These are phyloP conservation scores for Tricholoma furcatifolium DNA, from an alignment of 768 basidiomycete genomes.

Conservation along the genomic window DNA sequence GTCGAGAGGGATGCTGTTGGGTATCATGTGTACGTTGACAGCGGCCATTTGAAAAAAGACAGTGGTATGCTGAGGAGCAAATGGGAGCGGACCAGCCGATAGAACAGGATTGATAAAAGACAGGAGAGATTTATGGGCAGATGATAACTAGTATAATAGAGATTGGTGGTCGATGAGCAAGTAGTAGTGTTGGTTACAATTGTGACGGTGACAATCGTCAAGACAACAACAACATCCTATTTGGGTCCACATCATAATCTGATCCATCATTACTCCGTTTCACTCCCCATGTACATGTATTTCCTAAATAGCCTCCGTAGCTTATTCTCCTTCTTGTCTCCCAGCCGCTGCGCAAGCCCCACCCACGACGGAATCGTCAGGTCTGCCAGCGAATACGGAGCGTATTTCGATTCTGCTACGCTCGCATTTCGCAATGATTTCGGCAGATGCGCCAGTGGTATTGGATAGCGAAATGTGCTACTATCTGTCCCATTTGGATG, in stretches of 20 bases:
- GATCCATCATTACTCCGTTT: conserved; percentile 13
- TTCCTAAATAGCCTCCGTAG: conserved; percentile 63
- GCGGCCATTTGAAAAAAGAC: conserved; percentile 60
- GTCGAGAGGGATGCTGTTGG: conserved; percentile 66
- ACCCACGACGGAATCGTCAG: conserved; percentile 80
- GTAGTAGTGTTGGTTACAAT: conserved; percentile 33
- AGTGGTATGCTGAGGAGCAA: conserved; percentile 32
- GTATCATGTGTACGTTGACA: conserved; percentile 73
- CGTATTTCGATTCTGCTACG: conserved; percentile 46
- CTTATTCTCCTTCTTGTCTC: conserved; percentile 46
- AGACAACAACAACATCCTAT: conserved; percentile 33
- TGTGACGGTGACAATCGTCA: conserved; percentile 34
- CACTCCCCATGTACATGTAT: conserved; percentile 70
- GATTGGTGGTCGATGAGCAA: conserved; percentile 31
- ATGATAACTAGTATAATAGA: conserved; percentile 33
- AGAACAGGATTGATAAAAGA: conserved; percentile 25
- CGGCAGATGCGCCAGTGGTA: conserved; percentile 59
- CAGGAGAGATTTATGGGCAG: conserved; percentile 22
- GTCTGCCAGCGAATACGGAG: conserved; percentile 74
- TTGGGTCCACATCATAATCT: conserved; percentile 8
- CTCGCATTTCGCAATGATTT: conserved; percentile 38
- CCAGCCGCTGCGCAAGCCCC: conserved; percentile 60
- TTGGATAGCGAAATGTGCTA: conserved; percentile 41
- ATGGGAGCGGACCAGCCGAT: conserved; percentile 61
- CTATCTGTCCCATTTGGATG: conserved; percentile 28